Evolutionary conservation across 441 rosid genomes (phyloP).

Genomic region (Erysimum pusillum): DNA sequence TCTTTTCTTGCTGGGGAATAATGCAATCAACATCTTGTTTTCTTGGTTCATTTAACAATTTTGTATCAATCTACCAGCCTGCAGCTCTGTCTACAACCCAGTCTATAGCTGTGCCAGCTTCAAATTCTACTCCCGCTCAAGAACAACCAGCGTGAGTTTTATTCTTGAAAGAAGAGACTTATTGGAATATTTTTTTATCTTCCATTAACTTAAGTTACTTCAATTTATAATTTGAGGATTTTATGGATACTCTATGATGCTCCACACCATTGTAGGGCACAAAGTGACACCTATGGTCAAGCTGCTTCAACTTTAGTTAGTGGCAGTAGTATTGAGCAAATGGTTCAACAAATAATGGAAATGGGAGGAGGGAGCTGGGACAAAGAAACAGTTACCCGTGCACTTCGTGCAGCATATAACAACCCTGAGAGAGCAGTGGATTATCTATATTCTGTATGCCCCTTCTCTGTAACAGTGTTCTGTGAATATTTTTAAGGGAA

Average conservation of each 20-base stretch:
- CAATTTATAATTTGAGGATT: constrained; percentile 1
- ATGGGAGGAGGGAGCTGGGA: constrained; percentile 98
- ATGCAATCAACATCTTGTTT: neutral
- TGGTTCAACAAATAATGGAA: constrained; percentile 86
- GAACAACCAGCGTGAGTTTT: constrained; percentile 63
- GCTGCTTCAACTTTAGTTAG: constrained; percentile 89
- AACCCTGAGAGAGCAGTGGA: constrained; percentile 98
- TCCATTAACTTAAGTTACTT: constrained; percentile 6
- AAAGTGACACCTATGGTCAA: constrained; percentile 66
- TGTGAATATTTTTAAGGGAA: constrained; percentile 31
- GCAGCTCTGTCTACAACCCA: constrained; percentile 8
- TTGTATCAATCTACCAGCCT: constrained; percentile 39
- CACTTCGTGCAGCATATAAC: constrained; percentile 95
- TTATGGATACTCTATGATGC: neutral
- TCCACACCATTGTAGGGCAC: constrained; percentile 50
- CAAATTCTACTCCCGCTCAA: constrained; percentile 30
- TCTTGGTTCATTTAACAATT: neutral
- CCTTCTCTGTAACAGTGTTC: constrained; percentile 9
- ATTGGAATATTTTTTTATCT: neutral
- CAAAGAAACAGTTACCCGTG: constrained; percentile 85
- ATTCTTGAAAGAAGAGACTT: constrained; percentile 13
- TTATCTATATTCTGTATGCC: constrained; percentile 86
- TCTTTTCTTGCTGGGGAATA: neutral
- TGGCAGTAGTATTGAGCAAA: constrained; percentile 74
- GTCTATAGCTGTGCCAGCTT: constrained; percentile 36